Base-by-base conservation (phyloP, 768 basidiomycete genomes). In the Russula emetica region DNA sequence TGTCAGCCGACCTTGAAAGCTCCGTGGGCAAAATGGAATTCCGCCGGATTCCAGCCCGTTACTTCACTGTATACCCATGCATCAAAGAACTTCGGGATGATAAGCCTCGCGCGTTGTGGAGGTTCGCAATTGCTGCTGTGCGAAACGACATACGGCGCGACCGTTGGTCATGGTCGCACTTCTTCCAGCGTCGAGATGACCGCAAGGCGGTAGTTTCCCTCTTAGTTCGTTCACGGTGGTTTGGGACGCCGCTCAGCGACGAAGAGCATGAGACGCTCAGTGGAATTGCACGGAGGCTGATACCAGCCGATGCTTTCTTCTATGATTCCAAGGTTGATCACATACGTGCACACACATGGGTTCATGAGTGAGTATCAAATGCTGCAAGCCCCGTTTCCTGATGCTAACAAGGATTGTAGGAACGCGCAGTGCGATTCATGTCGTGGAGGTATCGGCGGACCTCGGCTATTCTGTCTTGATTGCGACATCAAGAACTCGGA, bases 401-500 rank as follows among this genome's bases (percentile, higher is more conserved):
- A 32, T 10, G 26, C 58, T 63, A 8, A 38, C 11, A 34, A 40
- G 20, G 28, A 36, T 5, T 20, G 11, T 49, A 70, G 67, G 49
- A 67, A 68, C 24, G 62, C 51, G 14, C 4, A 5, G 2, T 75
- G 74, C 56, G 74, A 72, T 52, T 64, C 47, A 13, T 76, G 76
- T 52, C 55, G 60, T 14, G 70, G 71, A 0, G 32, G 8, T 20
- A 71, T 74, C 2, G 72, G 69, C 11, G 74, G 74, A 1, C 54
- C 71, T 9, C 71, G 74, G 7, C 60, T 75, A 22, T 68, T 71
- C 44, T 76, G 76, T 38, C 65, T 76, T n/a, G 69, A 73, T 51
- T 76, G 76, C 42, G 67, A 69, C 50, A 56, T 64, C 8, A 54
- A 66, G 22, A n/a, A 5, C 3, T n/a, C 40, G 34, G 20, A 26